These are phyloP conservation scores for Entonaema liquescens DNA, from an alignment of 495 filamentous ascomycete species.

Conservation along the genomic window DNA sequence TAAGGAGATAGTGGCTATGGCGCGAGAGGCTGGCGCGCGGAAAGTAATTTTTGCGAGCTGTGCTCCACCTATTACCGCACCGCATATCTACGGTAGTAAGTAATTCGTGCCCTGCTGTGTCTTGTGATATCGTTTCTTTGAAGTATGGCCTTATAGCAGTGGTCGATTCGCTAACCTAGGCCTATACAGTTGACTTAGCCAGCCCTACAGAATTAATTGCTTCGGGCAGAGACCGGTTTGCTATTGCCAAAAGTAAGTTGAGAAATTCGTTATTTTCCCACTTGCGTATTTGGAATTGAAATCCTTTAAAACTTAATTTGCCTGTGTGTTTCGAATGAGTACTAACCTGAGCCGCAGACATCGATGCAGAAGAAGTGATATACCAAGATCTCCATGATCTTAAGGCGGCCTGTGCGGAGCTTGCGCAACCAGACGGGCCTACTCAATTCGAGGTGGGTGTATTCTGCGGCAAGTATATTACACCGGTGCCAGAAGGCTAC, in stretches of 20 bases:
- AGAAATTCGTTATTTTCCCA: background rate
- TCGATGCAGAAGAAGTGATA: constrained; percentile 91
- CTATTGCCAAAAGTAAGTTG: constrained; percentile 12
- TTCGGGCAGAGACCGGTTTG: constrained; percentile 29
- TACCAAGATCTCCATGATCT: constrained; percentile 89
- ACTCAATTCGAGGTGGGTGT: constrained; percentile 91
- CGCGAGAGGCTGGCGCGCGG: constrained; percentile 85
- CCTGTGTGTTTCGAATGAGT: background rate
- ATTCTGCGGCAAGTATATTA: constrained; percentile 92
- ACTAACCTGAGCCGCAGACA: constrained; percentile 44
- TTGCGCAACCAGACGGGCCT: constrained; percentile 63
- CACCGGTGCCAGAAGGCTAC: constrained; percentile 82
- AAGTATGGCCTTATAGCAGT: background rate
- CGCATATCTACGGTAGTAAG: constrained; percentile 52
- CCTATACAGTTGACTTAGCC: background rate
- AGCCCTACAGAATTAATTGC: constrained; percentile 59
- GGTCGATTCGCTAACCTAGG: background rate
- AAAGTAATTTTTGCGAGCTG: constrained; percentile 92
- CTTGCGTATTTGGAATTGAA: background rate
- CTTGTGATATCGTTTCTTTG: background rate
- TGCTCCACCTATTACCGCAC: constrained; percentile 80
- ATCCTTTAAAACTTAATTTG: background rate
- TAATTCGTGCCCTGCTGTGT: background rate
- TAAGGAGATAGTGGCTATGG: constrained; percentile 90
- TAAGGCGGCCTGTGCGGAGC: constrained; percentile 79